Evolutionary conservation across 2,329 filamentous ascomycete species (phyloP).

Genomic region (Fusarium brachygibbosum): DNA sequence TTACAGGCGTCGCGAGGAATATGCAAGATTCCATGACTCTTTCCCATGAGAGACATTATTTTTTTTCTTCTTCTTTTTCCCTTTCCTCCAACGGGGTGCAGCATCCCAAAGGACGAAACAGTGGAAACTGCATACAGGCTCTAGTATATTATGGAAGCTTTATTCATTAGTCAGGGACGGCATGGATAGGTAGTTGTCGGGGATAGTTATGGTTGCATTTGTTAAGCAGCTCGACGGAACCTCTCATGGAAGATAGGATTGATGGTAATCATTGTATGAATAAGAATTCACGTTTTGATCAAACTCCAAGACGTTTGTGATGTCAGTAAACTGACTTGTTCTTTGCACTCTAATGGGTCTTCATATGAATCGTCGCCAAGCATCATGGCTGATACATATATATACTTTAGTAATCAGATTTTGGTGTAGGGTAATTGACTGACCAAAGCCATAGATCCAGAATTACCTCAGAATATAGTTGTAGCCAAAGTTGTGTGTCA

Average conservation of each 20-base stretch:
- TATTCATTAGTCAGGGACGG: constrained; percentile 28
- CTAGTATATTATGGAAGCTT: constrained; percentile 36
- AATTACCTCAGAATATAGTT: background rate
- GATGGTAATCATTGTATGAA: constrained; percentile 49
- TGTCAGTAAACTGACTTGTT: background rate
- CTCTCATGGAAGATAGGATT: constrained; percentile 39
- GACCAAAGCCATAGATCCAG: background rate
- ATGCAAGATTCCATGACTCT: constrained; percentile 44
- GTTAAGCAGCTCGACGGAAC: constrained; percentile 18
- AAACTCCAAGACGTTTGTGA: background rate
- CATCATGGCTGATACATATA: background rate
- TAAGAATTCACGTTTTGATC: constrained; percentile 43
- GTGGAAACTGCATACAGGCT: constrained; percentile 38
- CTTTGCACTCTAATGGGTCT: background rate
- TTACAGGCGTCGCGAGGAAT: constrained; percentile 48
- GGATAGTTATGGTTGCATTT: constrained; percentile 16
- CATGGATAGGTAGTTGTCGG: constrained; percentile 19
- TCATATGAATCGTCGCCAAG: background rate
- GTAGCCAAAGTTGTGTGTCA: background rate
- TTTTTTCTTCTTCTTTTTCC: constrained; percentile 28
- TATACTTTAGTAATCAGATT: too few relatives aligned
- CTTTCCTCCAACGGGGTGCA: constrained; percentile 15
- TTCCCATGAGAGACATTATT: constrained; percentile 36
- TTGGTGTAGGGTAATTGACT: background rate
- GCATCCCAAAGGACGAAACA: constrained; percentile 12